These are phyloP conservation scores for Euphorbia celastroides DNA, from an alignment of 441 rosid species.

Conservation along the genomic window DNA sequence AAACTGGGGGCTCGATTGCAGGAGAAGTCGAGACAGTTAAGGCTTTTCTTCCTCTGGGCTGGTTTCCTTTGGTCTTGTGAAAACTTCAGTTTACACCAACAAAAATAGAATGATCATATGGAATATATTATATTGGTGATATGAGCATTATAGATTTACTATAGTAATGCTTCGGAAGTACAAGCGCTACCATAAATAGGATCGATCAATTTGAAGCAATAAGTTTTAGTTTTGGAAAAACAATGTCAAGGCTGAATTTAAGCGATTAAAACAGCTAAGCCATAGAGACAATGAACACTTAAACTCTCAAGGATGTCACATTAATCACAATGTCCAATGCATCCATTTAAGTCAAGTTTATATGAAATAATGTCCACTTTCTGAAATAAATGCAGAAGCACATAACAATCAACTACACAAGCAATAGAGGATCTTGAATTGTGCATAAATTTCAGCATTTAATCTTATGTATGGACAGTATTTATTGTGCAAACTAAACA, in stretches of 20 bases:
- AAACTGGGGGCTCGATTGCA: constrained; percentile 24
- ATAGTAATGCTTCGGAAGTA: neutral
- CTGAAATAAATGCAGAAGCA: neutral
- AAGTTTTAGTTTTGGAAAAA: too few relatives aligned
- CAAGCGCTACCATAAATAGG: neutral
- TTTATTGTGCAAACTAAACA: constrained; percentile 1
- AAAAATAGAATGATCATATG: too few relatives aligned
- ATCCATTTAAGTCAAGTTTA: neutral
- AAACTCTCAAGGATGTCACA: neutral
- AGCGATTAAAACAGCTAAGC: neutral
- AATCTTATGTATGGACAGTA: neutral
- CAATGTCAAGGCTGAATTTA: neutral
- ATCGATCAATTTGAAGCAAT: too few relatives aligned
- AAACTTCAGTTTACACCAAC: too few relatives aligned
- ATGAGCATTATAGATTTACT: neutral
- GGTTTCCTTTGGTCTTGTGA: constrained; percentile 60
- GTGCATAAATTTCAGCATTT: neutral
- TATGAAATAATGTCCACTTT: neutral
- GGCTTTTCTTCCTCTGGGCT: constrained; percentile 35
- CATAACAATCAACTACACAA: neutral
- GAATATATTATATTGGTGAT: too few relatives aligned
- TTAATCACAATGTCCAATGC: neutral
- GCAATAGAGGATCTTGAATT: constrained; percentile 1
- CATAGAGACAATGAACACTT: neutral
- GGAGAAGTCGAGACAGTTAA: constrained; percentile 22